Evolutionary conservation across 495 filamentous ascomycete genomes (phyloP), one percentile per base, ranked within the genome.

Genomic region (Filosporella fistucella): DNA sequence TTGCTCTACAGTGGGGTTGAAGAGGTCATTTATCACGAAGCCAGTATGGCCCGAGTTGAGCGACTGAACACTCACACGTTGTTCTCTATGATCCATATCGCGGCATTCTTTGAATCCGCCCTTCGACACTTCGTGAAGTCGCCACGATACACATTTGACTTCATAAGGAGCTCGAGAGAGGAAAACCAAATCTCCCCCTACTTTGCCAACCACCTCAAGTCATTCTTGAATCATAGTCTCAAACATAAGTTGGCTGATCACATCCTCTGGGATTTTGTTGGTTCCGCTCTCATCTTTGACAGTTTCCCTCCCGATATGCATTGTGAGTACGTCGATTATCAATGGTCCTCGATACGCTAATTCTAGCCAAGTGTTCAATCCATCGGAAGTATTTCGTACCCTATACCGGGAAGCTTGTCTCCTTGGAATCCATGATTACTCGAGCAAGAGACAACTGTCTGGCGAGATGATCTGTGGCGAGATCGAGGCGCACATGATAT

Each of bases 281-380:
- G 38, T 17, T 50, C 52, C 3, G 40, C 34, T 4, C 46, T 55
- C 17, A 24, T 55, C 22, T 23, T 55, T n/a, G 52, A 55, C 33
- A 34, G 40, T 26, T 55, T 45, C 34, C 41, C 52, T 45, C 46
- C 47, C 34, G 41, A 43, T 14, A 55, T 55, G 34, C 41, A 55
- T 35, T 30, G 41, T 55, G 51, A 51, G 52, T 47, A 28, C n/a
- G 39, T n/a, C 20, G n/a, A 25, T 46, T 42, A 18, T 24, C 45
- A 18, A 45, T 29, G 13, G 3, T 16, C 33, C 11, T 29, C 39
- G 24, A 37, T 21, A 30, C 13, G 24, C 22, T 43, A 35, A 32
- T 18, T n/a, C 11, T 22, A 33, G 25, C 20, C 29, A 22, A 47
- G 36, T 41, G 10, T 53, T 53, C 29, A 42, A 53, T 36, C 44